phyloP scores from a whole-genome alignment of 2,329 filamentous ascomycete species.

The Graphilbum ipis-grandicollis region DNA sequence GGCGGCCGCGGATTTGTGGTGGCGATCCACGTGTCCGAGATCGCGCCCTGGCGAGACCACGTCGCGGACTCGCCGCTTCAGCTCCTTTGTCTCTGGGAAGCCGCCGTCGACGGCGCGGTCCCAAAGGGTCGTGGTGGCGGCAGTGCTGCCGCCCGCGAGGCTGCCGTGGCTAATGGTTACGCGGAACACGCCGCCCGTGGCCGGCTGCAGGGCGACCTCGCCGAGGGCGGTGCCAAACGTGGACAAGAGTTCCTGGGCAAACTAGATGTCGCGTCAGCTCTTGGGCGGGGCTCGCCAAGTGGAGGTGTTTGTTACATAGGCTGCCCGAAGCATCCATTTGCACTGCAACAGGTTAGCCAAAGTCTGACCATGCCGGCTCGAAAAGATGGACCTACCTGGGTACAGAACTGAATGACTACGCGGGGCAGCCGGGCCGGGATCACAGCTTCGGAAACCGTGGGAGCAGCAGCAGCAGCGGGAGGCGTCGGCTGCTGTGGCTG shows the following conservation, averaged over 20 bases:
- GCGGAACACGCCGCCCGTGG: constrained; percentile 68
- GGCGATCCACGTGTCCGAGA: constrained; percentile 64
- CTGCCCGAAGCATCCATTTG: constrained; percentile 76
- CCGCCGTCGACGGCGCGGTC: constrained; percentile 74
- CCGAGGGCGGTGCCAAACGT: constrained; percentile 75
- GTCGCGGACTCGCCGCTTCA: constrained; percentile 73
- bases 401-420: constrained; percentile 81
- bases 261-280: too few relatives aligned
- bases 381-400: constrained; percentile 33
- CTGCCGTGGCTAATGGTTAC: constrained; percentile 25
- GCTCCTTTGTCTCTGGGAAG: constrained; percentile 84
- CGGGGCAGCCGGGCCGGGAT: constrained; percentile 43
- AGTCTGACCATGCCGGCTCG: too few relatives aligned
- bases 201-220: constrained; percentile 73
- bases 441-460: constrained; percentile 3
- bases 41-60: constrained; percentile 61
- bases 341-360: constrained; percentile 46
- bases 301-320: too few relatives aligned
- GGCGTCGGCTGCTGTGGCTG: too few relatives aligned
- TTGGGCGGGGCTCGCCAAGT: too few relatives aligned
- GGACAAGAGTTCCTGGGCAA: constrained; percentile 84
- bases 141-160: neutral
- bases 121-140: constrained; percentile 50
- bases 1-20: constrained; percentile 1
- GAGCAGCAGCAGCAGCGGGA: neutral